These are phyloP conservation scores for Leishmania mexicana DNA, from an alignment of 208 protist species.

Conservation along the genomic window DNA sequence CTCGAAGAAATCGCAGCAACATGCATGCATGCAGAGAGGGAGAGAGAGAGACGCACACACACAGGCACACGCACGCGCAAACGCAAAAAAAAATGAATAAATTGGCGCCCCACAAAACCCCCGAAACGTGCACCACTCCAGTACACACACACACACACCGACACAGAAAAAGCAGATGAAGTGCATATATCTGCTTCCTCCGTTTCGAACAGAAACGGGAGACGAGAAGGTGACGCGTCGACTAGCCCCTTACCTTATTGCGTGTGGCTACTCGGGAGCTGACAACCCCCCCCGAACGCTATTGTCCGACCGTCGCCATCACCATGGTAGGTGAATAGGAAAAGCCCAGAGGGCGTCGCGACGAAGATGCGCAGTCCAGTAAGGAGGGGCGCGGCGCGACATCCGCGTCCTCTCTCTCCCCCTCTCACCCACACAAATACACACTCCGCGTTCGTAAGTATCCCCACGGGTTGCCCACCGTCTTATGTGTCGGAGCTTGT, in stretches of 20 bases:
- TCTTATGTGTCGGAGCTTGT: background rate
- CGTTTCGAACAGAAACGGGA: background rate
- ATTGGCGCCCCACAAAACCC: background rate
- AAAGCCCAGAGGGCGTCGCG: background rate
- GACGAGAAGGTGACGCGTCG: background rate
- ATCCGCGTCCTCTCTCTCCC: background rate
- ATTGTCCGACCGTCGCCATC: no score
- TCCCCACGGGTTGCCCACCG: background rate
- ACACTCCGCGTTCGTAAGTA: background rate
- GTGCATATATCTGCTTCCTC: background rate
- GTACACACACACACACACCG: background rate
- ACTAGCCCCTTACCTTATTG: background rate
- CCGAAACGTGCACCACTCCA: background rate
- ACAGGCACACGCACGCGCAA: background rate
- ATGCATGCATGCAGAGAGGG: background rate
- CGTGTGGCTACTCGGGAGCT: no score
- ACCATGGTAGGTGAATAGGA: background rate
- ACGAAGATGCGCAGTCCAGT: background rate
- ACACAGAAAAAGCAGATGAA: background rate
- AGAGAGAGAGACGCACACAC: background rate
- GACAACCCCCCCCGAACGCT: no score
- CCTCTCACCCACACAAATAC: background rate
- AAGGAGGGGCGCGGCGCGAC: background rate
- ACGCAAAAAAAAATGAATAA: background rate
- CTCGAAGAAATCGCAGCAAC: background rate